Base-by-base conservation (phyloP, 352 stramenopile genomes). In the Aphanomyces invadans region DNA sequence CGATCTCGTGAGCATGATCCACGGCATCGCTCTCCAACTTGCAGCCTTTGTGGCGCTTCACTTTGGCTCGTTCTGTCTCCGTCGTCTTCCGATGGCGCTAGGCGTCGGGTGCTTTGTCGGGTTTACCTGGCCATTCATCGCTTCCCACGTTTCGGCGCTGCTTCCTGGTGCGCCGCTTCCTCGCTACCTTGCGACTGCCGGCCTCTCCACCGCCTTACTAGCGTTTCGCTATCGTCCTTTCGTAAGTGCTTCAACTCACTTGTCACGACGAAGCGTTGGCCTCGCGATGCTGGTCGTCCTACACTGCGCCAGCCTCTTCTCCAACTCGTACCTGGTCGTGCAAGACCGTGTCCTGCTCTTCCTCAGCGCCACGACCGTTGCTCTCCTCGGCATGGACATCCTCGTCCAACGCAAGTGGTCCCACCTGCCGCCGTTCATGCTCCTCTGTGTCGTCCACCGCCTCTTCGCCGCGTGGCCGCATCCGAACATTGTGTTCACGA, bases 321-420 rank as follows among this genome's bases (percentile, higher is more conserved):
- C 86, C 33, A 95, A 95, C 65, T 92, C 83, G 73, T 95, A 88
- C 69, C 88, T 95, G 29, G 79, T 92, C n/a, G 74, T 80, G 7
- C 85, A 95, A 55, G 63, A 74, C 59, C 75, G 73, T 28, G 81
- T 89, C 9, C 83, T 91, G 71, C 73, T 79, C 25, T 95, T 91
- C 51, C 61, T 95, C 44, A 77, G 74, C 23, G 71, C 32, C 29
- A 21, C 26, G 0, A 36, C 46, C 4, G 23, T 71, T 2, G 49
- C 23, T 23, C 23, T 66, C 1, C 26, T 70, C 26, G 46, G 53
- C 1, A 23, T 70, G 7, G 56, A 71, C 28, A 7, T 61, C 17
- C 29, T 48, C 2, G 19, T 4, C 4, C 15, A 21, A 5, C 31
- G 10, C 10, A 11, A 21, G 9, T 39, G 31, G 32, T 15, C 0